phyloP scores from a whole-genome alignment of 257 asterid species.

The Plantago major region DNA sequence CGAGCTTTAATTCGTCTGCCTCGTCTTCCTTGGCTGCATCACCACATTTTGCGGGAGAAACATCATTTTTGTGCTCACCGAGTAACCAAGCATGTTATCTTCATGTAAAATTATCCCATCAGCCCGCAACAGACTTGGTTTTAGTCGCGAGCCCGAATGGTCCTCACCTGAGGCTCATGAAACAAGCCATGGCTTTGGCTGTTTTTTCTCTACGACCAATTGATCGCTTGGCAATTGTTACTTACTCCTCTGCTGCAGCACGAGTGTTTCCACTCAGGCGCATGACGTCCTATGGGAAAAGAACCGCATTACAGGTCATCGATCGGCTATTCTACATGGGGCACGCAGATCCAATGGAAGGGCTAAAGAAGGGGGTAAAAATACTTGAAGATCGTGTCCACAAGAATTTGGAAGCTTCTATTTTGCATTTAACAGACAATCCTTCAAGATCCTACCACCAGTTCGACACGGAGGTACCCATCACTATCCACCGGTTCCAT shows the following conservation, averaged over 20 bases:
- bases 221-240: slow-evolving; percentile 74
- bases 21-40: slow-evolving; percentile 39
- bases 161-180: slow-evolving; percentile 84
- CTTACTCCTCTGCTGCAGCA: slow-evolving; percentile 77
- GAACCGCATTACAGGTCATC: slow-evolving; percentile 65
- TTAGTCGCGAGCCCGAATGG: slow-evolving; percentile 79
- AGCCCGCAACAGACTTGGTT: slow-evolving; percentile 74
- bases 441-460: slow-evolving; percentile 59
- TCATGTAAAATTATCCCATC: slow-evolving; percentile 51
- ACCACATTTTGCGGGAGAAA: slow-evolving; percentile 18
- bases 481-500: slow-evolving; percentile 52
- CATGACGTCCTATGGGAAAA: slow-evolving; percentile 77
- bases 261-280: slow-evolving; percentile 81
- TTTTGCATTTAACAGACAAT: slow-evolving; percentile 60
- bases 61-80: slow-evolving; percentile 29
- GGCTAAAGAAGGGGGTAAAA: slow-evolving; percentile 77
- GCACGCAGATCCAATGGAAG: slow-evolving; percentile 78
- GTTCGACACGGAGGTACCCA: slow-evolving; percentile 36
- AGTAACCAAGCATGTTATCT: slow-evolving; percentile 40
- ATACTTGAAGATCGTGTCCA: slow-evolving; percentile 69
- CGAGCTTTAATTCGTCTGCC: slow-evolving; percentile 25
- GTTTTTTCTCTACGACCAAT: slow-evolving; percentile 66
- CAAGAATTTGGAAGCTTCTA: slow-evolving; percentile 60
- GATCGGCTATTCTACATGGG: slow-evolving; percentile 72
- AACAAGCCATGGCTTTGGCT: slow-evolving; percentile 79